Base-by-base conservation (phyloP, 75 land plant species). In the Pinus albicaulis region DNA sequence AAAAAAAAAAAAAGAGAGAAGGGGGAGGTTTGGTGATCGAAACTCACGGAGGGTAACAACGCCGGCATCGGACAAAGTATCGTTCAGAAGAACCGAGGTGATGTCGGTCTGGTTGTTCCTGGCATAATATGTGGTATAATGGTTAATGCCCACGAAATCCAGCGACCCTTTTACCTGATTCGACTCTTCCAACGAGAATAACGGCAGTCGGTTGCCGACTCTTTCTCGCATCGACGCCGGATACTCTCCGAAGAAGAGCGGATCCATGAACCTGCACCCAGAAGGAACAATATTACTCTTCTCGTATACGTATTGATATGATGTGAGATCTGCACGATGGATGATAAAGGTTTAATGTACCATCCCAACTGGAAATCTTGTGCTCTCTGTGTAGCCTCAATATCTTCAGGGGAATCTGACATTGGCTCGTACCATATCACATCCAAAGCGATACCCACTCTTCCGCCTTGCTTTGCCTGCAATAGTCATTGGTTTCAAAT, bases 81-180 rank as follows among this genome's bases (percentile, higher is more conserved):
- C 93, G 20, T 81, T 82, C 4, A 92, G 79, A 5, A 85, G 34
- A 11, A 72, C 14, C 1, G 84, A 84, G 16, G 83, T 52, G 31
- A 80, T 53, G 24, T 81, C 84, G 3, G 83, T 83, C 4, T 72
- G 36, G 52, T 91, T 82, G 22, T 52, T 3, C n/a, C 4, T 72
- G 16, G 87, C 91, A 74, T 89, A 93, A 56, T 74, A 86, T 20
- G 91, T 87, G 1, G 93, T 91, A 78, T 93, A 91, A 75, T 91
- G 92, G 73, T 93, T 93, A 7, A 93, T 85, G 3, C 93, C 93
- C 14, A 93, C 86, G 80, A 90, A 93, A 76, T 93, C 91, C 75
- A 89, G 74, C 14, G 95, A 90, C 0, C 91, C 91, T 78, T 85
- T 88, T 0, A 93, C 59, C 5, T 80, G 75, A 44, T 80, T 56